Evolutionary conservation across 768 basidiomycete genomes (phyloP), one percentile per base, ranked within the genome.

Genomic region (Kwoniella sp.): DNA sequence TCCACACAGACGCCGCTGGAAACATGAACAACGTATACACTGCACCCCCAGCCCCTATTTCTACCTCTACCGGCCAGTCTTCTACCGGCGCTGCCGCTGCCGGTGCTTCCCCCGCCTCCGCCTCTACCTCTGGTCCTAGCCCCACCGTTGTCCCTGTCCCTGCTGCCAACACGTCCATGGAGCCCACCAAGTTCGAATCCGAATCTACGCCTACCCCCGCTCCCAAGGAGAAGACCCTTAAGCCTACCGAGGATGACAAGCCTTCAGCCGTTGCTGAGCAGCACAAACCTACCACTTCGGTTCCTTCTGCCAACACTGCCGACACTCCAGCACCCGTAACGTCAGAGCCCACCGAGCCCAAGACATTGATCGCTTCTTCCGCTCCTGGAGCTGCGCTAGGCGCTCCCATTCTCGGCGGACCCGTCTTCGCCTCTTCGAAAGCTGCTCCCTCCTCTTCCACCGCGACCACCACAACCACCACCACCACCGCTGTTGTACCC

Each of bases 21-120:
- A 79, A 79, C 71, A 78, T 79, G 77, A 79, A 79, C 77, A 79
- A 79, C 63, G 75, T 79, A 55, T 79, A 77, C 69, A 78, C 78
- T 24, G 77, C 78, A 17, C 78, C 78, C 36, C 60, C 63, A 22
- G 70, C 71, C 22, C 68, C 77, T 24, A 61, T 47, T 9, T 47
- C 60, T 25, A 22, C 37, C 10, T 30, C 56, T 1, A 47, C 48
- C 48, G 21, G n/a, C n/a, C n/a, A n/a, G n/a, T n/a, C n/a, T n/a
- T n/a, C n/a, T n/a, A n/a, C 48, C 48, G 25, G 25, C 22, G 8
- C 48, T 5, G 22, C 48, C 22, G 25, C 56, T 37, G 60, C 24
- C 37, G 40, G 9, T 33, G n/a, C 53, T 27, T 2, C 40, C 29
- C 29, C 48, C 30, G 24, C 63, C 21, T 49, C 55, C n/a, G 30